Conservation (phyloP, 176 grass and related monocot species). For the Panicum miliaceum region DNA sequence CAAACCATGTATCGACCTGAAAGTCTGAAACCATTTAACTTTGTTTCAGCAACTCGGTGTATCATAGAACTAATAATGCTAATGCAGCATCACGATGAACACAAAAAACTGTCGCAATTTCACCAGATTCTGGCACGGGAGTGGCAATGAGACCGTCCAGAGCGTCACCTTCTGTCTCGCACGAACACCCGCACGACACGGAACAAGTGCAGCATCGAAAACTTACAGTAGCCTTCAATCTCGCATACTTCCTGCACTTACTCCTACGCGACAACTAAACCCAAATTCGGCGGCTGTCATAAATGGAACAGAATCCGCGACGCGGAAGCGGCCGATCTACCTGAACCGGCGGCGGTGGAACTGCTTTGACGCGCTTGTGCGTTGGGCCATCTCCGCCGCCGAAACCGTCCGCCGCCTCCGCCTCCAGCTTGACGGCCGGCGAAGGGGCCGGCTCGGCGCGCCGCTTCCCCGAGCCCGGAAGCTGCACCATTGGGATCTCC, state of each 20-base stretch:
- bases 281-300: neutral
- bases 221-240: neutral
- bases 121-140: neutral
- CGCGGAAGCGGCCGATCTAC: neutral
- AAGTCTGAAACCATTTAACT: neutral
- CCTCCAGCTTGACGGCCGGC: slow-evolving; percentile 16
- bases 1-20: neutral
- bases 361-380: slow-evolving; percentile 17
- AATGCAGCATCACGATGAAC: neutral
- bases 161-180: slow-evolving; percentile 17
- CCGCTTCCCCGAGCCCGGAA: neutral
- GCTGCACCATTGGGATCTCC: slow-evolving; percentile 35
- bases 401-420: slow-evolving; percentile 8
- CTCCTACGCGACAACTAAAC: neutral
- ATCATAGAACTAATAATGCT: neutral
- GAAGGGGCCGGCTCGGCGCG: neutral
- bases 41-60: neutral
- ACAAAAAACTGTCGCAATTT: neutral
- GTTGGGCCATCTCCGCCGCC: neutral
- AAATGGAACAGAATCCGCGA: neutral
- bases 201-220: neutral
- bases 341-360: neutral
- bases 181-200: neutral
- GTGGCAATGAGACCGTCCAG: neutral
- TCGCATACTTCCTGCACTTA: neutral